Evolutionary conservation across 2,329 filamentous ascomycete species (phyloP), one percentile per base, ranked within the genome.

Genomic region (Escovopsis sp.): DNA sequence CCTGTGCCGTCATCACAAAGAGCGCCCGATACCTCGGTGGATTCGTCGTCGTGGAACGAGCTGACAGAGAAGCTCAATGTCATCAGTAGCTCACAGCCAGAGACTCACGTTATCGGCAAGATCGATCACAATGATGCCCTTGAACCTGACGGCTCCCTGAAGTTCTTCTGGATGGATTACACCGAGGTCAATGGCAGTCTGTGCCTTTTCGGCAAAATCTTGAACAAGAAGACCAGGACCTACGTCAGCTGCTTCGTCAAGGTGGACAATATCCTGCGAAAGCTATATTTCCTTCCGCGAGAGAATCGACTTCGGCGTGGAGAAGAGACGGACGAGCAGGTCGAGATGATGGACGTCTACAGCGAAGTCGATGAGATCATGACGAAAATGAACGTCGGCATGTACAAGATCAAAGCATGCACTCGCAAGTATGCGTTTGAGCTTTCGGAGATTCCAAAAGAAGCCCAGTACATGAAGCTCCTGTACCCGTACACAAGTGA

Each of bases 151-250:
- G 91, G 89, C 33, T 93, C 84, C 52, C 69, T 98, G 28, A 81
- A 82, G 51, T 86, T 98, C 67, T 98, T 95, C 66, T 98, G 91
- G 91, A 82, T 85, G 7, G 91, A 98, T 61, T 98, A 94, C 56
- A 86, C 82, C 1, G 91, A 98, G 58, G 69, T 94, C 57, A 87
- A 88, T 54, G 89, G 89, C 45, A 91, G 80, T 51, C 68, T 98
- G 9, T 96, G 87, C 59, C 72, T 98, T 10, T 96, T 98, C 56
- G 91, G 91, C 49, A 98, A 98, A 58, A 89, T 95, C 23, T 78
- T 87, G 53, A 87, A 95, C 65, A 94, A 88, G 61, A 82, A 79
- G 53, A 85, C 77, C 2, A 79, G 75, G 41, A 69, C 70, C 36
- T 88, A 85, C 57, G 82, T 87, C 46, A 98, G 91, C 63, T 93